These are phyloP conservation scores for Ophiostoma novo-ulmi DNA, from an alignment of 2,329 filamentous ascomycete genomes.

Conservation along the genomic window DNA sequence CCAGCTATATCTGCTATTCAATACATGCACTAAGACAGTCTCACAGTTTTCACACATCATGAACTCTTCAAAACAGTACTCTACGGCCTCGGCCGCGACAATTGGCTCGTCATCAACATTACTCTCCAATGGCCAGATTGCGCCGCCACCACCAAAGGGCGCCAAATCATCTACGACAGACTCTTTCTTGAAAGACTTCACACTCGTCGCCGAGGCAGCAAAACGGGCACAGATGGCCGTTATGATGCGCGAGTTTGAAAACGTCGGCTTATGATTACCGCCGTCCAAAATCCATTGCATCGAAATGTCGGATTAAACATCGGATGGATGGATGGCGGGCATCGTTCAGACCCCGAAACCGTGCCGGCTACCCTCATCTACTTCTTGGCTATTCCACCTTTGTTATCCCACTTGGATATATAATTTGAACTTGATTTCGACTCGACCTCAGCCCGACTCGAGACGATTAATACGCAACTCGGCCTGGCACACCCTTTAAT, in stretches of 20 bases:
- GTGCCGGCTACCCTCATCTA: neutral
- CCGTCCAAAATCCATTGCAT: neutral
- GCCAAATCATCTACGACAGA: constrained; percentile 44
- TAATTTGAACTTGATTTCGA: neutral
- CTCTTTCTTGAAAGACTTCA: constrained; percentile 72
- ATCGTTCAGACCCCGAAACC: neutral
- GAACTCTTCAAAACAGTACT: constrained; percentile 19
- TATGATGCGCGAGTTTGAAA: constrained; percentile 79
- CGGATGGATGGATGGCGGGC: neutral
- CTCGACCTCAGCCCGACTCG: neutral
- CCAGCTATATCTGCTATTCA: neutral
- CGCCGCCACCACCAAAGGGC: constrained; percentile 32
- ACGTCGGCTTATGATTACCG: constrained; percentile 50
- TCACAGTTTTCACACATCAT: neutral
- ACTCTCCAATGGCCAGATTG: constrained; percentile 23
- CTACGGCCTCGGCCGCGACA: neutral
- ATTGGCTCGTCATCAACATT: neutral
- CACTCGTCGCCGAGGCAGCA: constrained; percentile 82
- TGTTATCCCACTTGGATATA: neutral
- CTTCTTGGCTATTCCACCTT: neutral
- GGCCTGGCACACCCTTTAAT: neutral
- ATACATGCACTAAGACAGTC: neutral
- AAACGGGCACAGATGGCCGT: constrained; percentile 89
- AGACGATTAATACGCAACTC: neutral
- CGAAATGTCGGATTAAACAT: neutral